phyloP scores from a whole-genome alignment of 2,329 filamentous ascomycete genomes.

The Cytospora leucostoma region DNA sequence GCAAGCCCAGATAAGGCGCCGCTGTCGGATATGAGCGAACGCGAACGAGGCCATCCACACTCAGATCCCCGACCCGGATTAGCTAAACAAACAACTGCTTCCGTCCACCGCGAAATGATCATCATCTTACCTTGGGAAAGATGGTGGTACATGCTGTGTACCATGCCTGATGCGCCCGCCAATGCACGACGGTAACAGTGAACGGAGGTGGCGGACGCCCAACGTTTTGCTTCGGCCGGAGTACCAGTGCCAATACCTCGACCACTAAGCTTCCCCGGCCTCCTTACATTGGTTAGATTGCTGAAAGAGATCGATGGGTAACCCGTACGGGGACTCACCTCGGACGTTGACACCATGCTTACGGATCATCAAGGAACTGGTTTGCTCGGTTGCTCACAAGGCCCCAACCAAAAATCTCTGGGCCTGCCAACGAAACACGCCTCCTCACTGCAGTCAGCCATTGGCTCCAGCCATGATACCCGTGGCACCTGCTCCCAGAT shows the following conservation, averaged over 20 bases:
- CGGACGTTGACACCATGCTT: background rate
- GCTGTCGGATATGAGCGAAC: conserved; percentile 17
- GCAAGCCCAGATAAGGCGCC: background rate
- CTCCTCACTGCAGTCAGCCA: background rate
- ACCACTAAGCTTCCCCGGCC: conserved; percentile 1
- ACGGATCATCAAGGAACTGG: conserved; percentile 8
- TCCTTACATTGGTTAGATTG: conserved; percentile 1
- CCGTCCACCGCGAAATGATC: conserved; percentile 3
- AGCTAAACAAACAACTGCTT: background rate
- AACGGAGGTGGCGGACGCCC: conserved; percentile 1
- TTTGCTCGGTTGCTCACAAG: background rate
- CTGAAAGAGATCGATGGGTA: too few relatives aligned
- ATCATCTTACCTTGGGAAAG: conserved; percentile 3
- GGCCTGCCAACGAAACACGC: conserved; percentile 12
- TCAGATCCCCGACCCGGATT: background rate
- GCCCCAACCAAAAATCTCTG: background rate
- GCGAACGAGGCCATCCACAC: background rate
- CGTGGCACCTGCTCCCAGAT: conserved; percentile 1
- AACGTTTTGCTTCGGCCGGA: conserved; percentile 8
- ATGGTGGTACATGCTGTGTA: background rate
- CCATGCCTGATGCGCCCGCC: background rate
- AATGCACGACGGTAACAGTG: background rate
- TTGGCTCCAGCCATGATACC: conserved; percentile 7
- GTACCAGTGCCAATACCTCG: background rate
- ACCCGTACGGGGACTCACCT: too few relatives aligned